phyloP scores from a whole-genome alignment of 805 yeast species.

The Nakazawaea ambrosiae region DNA sequence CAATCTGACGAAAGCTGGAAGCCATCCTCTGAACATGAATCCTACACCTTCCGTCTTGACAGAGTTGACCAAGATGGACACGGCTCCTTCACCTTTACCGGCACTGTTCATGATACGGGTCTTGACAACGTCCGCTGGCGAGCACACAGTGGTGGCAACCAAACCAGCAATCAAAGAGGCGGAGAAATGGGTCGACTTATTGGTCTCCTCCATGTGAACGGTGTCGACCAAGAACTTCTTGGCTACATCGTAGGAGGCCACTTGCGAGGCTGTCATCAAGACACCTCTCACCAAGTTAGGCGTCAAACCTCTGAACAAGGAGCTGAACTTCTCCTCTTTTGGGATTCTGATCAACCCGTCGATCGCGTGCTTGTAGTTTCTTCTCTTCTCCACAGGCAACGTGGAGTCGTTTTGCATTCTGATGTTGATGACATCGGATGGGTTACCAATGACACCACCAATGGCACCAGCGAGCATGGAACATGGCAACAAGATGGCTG shows the following conservation, averaged over 20 bases:
- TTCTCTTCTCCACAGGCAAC: conserved; percentile 52
- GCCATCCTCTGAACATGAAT: conserved; percentile 88
- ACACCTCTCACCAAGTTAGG: conserved; percentile 80
- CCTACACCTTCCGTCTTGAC: conserved; percentile 64
- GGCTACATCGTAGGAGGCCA: conserved; percentile 77
- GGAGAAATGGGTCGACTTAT: conserved; percentile 66
- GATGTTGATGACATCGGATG: conserved; percentile 80
- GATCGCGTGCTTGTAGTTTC: conserved; percentile 71
- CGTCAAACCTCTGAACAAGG: conserved; percentile 65
- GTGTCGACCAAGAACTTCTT: conserved; percentile 50
- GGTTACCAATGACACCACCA: conserved; percentile 85
- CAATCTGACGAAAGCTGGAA: conserved; percentile 76
- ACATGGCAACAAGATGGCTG: conserved; percentile 57
- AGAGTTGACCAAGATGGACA: conserved; percentile 44
- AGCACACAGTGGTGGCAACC: conserved; percentile 86
- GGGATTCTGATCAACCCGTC: conserved; percentile 63
- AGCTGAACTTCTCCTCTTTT: conserved; percentile 49
- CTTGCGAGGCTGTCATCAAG: conserved; percentile 86
- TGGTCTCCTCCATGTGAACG: conserved; percentile 46
- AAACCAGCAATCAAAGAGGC: conserved; percentile 79
- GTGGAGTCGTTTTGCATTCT: conserved; percentile 88
- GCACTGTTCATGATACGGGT: conserved; percentile 78
- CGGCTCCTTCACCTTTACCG: conserved; percentile 38
- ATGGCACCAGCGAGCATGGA: conserved; percentile 82
- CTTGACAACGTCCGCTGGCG: conserved; percentile 88